These are phyloP conservation scores for Blastobotrys raffinosifermentans DNA, from an alignment of 1,139 yeast genomes.

Conservation along the genomic window DNA sequence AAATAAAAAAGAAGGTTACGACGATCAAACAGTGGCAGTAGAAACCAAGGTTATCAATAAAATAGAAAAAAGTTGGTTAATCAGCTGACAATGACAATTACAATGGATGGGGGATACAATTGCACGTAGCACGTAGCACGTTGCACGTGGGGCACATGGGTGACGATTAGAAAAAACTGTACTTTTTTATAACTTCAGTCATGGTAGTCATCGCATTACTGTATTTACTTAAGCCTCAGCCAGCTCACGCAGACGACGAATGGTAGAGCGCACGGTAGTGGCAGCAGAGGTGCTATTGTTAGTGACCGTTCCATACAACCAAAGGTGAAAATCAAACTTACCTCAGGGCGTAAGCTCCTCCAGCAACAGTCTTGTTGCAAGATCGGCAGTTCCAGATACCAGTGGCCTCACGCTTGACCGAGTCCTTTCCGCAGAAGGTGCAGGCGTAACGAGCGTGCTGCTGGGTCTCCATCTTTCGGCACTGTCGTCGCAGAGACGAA, in stretches of 20 bases:
- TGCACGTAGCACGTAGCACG: too few species aligned
- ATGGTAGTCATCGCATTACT: conserved; percentile 3
- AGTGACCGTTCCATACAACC: neutral
- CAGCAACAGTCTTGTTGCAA: conserved; percentile 96
- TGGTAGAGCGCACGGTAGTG: conserved; percentile 99
- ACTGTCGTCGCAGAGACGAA: conserved; percentile 99
- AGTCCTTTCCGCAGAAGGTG: conserved; percentile 99
- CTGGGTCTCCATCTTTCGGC: conserved; percentile 98
- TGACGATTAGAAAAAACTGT: too few species aligned
- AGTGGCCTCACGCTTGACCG: conserved; percentile 96
- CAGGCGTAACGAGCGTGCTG: conserved; percentile 99
- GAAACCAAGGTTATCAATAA: too few species aligned
- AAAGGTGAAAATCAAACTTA: conserved; percentile 13
- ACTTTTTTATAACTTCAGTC: too few species aligned
- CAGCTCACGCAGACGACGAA: conserved; percentile 99
- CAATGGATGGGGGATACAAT: too few species aligned
- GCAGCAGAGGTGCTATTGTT: conserved; percentile 79
- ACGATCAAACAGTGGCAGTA: too few species aligned
- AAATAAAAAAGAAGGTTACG: too few species aligned
- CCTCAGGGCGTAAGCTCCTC: conserved; percentile 99
- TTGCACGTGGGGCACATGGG: too few species aligned
- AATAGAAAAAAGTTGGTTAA: too few species aligned
- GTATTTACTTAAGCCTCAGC: conserved; percentile 99
- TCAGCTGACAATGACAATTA: too few species aligned
- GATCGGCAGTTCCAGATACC: conserved; percentile 99